Evolutionary conservation across 805 yeast genomes (phyloP).

Genomic region (Yarrowia deformans): DNA sequence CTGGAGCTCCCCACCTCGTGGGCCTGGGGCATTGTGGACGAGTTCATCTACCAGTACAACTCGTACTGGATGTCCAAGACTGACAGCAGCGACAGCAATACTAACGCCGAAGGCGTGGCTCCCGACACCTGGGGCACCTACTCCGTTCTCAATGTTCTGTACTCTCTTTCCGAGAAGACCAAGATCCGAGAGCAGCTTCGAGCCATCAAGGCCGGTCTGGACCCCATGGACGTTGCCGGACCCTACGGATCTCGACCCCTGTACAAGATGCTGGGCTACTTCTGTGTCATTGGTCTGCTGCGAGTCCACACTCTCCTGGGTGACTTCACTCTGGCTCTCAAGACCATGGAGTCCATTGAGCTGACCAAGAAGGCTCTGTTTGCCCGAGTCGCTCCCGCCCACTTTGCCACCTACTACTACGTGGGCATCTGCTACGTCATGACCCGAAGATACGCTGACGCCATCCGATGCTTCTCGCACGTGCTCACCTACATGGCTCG

Average conservation of each 20-base stretch:
- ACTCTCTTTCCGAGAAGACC: conserved; percentile 56
- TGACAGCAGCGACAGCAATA: conserved; percentile 48
- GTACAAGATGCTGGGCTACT: conserved; percentile 58
- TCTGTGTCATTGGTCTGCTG: conserved; percentile 57
- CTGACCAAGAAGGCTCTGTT: conserved; percentile 58
- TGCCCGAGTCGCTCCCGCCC: conserved; percentile 58
- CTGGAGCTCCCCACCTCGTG: conserved; percentile 59
- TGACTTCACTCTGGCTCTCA: conserved; percentile 58
- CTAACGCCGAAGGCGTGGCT: conserved; percentile 45
- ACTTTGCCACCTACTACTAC: conserved; percentile 60
- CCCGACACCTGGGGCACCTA: conserved; percentile 58
- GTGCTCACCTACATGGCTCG: conserved; percentile 57
- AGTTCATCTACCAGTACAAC: conserved; percentile 61
- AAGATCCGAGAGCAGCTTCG: conserved; percentile 54
- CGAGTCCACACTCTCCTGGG: conserved; percentile 60
- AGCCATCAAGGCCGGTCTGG: conserved; percentile 49
- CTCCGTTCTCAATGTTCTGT: conserved; percentile 58
- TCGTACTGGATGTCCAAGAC: conserved; percentile 54
- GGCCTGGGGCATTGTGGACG: conserved; percentile 62
- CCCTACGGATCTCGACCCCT: conserved; percentile 55
- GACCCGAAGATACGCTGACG: conserved; percentile 60
- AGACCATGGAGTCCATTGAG: conserved; percentile 58
- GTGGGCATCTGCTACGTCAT: conserved; percentile 61
- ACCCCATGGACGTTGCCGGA: conserved; percentile 52
- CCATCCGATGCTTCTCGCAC: conserved; percentile 58